phyloP scores from a whole-genome alignment of 129 eudicot genomes.

The Ambrosia artemisiifolia region DNA sequence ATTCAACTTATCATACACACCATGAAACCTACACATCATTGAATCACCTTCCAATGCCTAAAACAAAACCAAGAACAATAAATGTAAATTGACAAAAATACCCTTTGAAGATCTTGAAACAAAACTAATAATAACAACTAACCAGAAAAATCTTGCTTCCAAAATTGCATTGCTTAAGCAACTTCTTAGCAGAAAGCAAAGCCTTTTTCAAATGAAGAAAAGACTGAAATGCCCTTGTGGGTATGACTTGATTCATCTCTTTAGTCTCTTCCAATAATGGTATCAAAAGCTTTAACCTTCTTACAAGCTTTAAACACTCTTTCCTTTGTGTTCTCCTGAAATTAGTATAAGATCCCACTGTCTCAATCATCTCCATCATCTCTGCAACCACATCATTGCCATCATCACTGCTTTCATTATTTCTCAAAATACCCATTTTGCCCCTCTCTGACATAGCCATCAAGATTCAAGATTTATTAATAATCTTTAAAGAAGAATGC shows the following conservation, averaged over 20 bases:
- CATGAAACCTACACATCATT: conserved; percentile 58
- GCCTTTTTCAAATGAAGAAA: conserved; percentile 42
- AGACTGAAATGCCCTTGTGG: conserved; percentile 25
- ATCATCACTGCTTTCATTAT: conserved; percentile 9
- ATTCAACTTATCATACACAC: conserved; percentile 56
- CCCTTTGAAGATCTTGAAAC: conserved; percentile 25
- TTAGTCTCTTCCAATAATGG: conserved; percentile 62
- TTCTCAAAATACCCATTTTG: conserved; percentile 22
- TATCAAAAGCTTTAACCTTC: conserved; percentile 56
- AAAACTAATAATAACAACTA: neutral
- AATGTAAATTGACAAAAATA: conserved; percentile 7
- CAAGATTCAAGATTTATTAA: conserved; percentile 23
- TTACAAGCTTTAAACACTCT: conserved; percentile 52
- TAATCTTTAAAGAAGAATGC: conserved; percentile 14
- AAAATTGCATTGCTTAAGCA: conserved; percentile 51
- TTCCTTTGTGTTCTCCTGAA: conserved; percentile 58
- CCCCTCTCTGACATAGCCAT: conserved; percentile 14
- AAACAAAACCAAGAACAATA: neutral
- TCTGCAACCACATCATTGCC: conserved; percentile 36
- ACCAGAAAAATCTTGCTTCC: conserved; percentile 83
- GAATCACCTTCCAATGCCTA: conserved; percentile 70
- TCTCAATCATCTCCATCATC: conserved; percentile 44
- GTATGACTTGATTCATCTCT: conserved; percentile 34
- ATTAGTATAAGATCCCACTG: conserved; percentile 41
- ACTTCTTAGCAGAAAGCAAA: conserved; percentile 48